Conservation (phyloP, 2,329 filamentous ascomycete species). For the Westerdykella ornata region DNA sequence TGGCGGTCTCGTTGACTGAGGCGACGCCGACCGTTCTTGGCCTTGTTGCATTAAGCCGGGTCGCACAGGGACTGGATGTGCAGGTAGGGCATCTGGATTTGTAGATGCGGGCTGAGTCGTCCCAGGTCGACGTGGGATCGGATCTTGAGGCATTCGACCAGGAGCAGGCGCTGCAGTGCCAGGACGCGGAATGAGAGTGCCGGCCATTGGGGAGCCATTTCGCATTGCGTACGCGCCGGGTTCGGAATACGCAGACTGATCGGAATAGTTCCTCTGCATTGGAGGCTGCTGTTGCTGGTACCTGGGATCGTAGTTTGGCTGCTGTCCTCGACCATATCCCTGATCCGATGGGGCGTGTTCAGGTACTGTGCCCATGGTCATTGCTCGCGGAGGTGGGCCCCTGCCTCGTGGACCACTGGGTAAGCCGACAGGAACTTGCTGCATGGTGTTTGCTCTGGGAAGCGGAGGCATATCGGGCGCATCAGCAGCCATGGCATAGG, state of each 20-base stretch:
- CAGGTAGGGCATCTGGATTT: conserved; percentile 51
- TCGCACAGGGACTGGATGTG: conserved; percentile 51
- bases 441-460: conserved; percentile 44
- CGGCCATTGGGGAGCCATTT: conserved; percentile 23
- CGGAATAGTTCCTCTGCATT: conserved; percentile 30
- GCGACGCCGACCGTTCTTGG: conserved; percentile 12
- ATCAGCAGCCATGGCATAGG: conserved; percentile 68
- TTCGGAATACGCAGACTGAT: conserved; percentile 33
- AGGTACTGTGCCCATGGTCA: conserved; percentile 12
- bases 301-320: conserved; percentile 23
- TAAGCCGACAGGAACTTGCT: conserved; percentile 11
- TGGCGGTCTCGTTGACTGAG: conserved; percentile 39
- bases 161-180: conserved; percentile 28
- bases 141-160: conserved; percentile 22
- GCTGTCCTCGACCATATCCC: conserved; percentile 16
- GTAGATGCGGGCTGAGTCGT: conserved; percentile 32
- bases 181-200: conserved; percentile 21
- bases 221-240: conserved; percentile 29
- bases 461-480: conserved; percentile 45
- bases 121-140: conserved; percentile 33
- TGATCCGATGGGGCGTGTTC: conserved; percentile 12
- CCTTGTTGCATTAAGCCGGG: conserved; percentile 43
- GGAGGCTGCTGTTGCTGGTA: conserved; percentile 25
- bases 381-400: conserved; percentile 22
- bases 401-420: conserved; percentile 24